Conservation (phyloP, 78 protist genomes). For the Dictyostelium capitatum region DNA sequence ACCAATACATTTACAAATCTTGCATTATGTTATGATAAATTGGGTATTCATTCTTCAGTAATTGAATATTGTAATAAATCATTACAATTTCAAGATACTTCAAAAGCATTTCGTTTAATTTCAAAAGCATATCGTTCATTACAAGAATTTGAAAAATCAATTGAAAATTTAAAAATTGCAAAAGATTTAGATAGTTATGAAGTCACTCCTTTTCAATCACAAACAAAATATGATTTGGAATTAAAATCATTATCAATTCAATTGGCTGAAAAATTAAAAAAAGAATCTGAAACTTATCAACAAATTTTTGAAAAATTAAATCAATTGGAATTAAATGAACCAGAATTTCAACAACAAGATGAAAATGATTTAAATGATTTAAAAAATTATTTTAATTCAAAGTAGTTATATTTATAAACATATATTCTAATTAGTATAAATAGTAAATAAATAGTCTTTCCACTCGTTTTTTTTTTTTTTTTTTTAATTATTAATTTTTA, state of each 20-base stretch:
- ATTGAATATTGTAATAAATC: background rate
- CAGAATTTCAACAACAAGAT: too few species aligned
- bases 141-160: background rate
- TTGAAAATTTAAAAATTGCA: background rate
- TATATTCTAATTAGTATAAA: too few species aligned
- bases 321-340: background rate
- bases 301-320: background rate
- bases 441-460: too few species aligned
- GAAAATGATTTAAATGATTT: too few species aligned
- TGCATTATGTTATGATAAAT: background rate
- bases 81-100: background rate
- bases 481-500: too few species aligned
- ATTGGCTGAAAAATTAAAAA: too few species aligned
- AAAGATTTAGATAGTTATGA: background rate
- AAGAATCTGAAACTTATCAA: background rate
- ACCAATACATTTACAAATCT: background rate
- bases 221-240: background rate
- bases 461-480: too few species aligned
- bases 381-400: too few species aligned
- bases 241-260: background rate
- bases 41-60: background rate
- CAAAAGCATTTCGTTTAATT: background rate
- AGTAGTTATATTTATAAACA: too few species aligned
- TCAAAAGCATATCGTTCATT: background rate
- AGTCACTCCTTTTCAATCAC: too few species aligned